phyloP scores from a whole-genome alignment of 139 green algal genomes.

The Chlorella sp. region DNA sequence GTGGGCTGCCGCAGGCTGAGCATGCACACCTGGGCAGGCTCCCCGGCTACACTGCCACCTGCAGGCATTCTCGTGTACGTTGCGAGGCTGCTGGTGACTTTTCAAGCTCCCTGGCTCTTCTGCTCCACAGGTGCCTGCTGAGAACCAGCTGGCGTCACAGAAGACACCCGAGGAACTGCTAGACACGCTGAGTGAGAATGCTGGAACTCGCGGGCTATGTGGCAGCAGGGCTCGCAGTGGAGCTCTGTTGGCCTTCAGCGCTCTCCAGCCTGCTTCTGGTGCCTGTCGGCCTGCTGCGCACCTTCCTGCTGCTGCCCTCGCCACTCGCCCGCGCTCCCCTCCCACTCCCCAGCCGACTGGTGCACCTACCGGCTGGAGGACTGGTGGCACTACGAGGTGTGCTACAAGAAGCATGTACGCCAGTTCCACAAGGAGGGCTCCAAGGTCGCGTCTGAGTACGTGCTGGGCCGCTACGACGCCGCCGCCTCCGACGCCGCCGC shows the following conservation, averaged over 20 bases:
- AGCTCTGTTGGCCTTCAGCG: too few species aligned
- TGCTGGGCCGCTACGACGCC: conserved; percentile 53
- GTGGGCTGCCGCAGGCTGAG: too few species aligned
- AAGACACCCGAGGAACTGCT: conserved; percentile 25
- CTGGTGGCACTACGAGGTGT: conserved; percentile 93
- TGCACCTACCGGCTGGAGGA: conserved; percentile 73
- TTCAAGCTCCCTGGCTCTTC: too few species aligned
- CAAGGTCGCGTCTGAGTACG: conserved; percentile 46
- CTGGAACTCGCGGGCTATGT: too few species aligned
- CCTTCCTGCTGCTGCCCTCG: background rate
- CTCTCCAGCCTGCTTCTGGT: too few species aligned
- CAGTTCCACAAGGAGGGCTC: conserved; percentile 76
- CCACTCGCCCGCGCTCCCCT: background rate
- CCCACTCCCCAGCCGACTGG: conserved; percentile 15
- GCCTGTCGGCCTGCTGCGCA: background rate
- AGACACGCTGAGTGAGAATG: conserved; percentile 15
- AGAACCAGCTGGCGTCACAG: background rate
- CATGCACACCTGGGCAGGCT: too few species aligned
- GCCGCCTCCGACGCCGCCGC: background rate
- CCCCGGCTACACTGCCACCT: too few species aligned
- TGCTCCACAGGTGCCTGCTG: too few species aligned
- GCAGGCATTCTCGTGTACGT: too few species aligned
- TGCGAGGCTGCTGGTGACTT: too few species aligned
- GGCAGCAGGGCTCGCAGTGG: too few species aligned
- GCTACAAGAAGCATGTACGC: conserved; percentile 72